Conservation (phyloP, 306 rosid species). For the Purshia tridentata region DNA sequence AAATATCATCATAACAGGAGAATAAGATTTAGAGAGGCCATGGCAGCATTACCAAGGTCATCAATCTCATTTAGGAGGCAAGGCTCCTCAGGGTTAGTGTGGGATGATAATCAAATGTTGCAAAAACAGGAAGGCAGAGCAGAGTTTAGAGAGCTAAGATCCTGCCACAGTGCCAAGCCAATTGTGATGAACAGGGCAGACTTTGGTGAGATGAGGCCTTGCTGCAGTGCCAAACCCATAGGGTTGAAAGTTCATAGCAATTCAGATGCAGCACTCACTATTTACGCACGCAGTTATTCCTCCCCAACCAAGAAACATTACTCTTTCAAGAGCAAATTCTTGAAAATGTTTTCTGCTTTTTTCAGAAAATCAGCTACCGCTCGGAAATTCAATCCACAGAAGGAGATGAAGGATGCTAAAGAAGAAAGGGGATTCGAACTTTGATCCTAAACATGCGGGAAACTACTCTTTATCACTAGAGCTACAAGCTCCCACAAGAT, state of each 20-base stretch:
- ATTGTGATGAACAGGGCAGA: neutral
- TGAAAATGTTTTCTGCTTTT: neutral
- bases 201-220: conserved; percentile 18
- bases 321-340: neutral
- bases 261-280: neutral
- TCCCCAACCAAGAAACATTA: neutral
- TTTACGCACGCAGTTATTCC: neutral
- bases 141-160: conserved; percentile 21
- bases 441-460: too few relatives aligned
- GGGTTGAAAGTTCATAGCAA: neutral
- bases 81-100: conserved; percentile 35
- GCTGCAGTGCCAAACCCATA: conserved; percentile 15
- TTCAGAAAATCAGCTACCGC: neutral
- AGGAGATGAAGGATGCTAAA: neutral
- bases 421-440: too few relatives aligned
- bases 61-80: conserved; percentile 38
- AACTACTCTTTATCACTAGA: too few relatives aligned
- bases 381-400: neutral
- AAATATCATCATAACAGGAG: neutral
- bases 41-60: conserved; percentile 33
- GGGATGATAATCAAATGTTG: conserved; percentile 25
- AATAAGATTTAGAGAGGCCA: conserved; percentile 6
- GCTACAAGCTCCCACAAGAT: too few relatives aligned
- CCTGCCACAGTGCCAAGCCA: conserved; percentile 17
- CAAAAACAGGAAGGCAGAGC: conserved; percentile 1